phyloP scores from a whole-genome alignment of 148 eudicot species.

The Camellia lanceoleosa region DNA sequence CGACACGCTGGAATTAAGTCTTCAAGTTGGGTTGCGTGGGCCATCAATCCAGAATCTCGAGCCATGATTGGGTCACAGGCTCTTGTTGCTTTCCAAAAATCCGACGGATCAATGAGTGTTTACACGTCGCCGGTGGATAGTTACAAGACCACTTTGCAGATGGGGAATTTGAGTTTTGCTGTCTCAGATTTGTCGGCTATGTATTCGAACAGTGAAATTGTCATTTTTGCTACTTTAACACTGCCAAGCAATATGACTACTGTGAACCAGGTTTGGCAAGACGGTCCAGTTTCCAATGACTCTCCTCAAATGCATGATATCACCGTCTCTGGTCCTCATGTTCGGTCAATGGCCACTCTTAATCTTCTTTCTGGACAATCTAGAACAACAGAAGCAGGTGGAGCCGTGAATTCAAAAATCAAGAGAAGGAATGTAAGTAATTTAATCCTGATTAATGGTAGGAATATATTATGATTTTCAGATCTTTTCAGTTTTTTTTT shows the following conservation, averaged over 20 bases:
- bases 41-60: constrained; percentile 42
- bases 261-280: constrained; percentile 83
- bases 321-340: constrained; percentile 35
- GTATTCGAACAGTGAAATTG: constrained; percentile 38
- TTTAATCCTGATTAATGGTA: not conserved
- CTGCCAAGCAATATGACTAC: constrained; percentile 33
- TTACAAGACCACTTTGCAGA: constrained; percentile 38
- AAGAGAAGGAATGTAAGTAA: constrained; percentile 44
- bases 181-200: constrained; percentile 47
- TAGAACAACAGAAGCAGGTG: constrained; percentile 14
- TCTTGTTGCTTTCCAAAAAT: constrained; percentile 46
- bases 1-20: constrained; percentile 40
- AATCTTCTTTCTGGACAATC: constrained; percentile 54
- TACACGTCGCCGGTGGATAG: constrained; percentile 56
- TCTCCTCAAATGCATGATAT: constrained; percentile 33
- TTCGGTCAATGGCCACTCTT: constrained; percentile 51
- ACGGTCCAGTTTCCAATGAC: constrained; percentile 46
- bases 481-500: not conserved
- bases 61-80: constrained; percentile 72
- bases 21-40: constrained; percentile 62
- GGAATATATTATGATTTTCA: not conserved
- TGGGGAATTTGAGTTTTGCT: constrained; percentile 49
- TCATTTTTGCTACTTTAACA: constrained; percentile 52
- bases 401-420: constrained; percentile 17
- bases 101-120: constrained; percentile 45